Evolutionary conservation across 2,329 filamentous ascomycete species (phyloP).

Genomic region (Cytospora mali): DNA sequence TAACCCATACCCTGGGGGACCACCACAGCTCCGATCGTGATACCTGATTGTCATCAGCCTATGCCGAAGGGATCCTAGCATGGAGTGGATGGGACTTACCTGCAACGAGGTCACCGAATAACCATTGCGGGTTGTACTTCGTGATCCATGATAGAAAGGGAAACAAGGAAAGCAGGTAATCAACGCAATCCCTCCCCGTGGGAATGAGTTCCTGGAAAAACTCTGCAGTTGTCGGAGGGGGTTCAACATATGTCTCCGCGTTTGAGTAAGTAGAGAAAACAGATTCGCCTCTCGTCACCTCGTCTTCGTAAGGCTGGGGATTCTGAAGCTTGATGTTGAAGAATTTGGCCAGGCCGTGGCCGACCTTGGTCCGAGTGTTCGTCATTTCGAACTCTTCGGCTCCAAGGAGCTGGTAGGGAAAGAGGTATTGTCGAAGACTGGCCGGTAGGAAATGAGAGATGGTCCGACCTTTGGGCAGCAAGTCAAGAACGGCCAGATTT

Average conservation of each 20-base stretch:
- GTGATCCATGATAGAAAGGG: conserved; percentile 89
- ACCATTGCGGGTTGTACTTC: conserved; percentile 88
- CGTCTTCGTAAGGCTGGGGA: conserved; percentile 60
- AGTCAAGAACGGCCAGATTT: conserved; percentile 2
- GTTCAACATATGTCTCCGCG: conserved; percentile 79
- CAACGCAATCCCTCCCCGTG: conserved; percentile 50
- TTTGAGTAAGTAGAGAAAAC: conserved; percentile 53
- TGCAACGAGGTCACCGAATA: conserved; percentile 85
- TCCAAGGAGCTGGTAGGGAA: conserved; percentile 14
- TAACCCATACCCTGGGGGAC: conserved; percentile 99
- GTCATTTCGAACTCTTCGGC: conserved; percentile 38
- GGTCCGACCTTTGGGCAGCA: neutral
- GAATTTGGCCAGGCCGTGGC: conserved; percentile 74
- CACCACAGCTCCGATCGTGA: conserved; percentile 67
- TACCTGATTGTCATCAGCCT: conserved; percentile 37
- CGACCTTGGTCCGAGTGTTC: conserved; percentile 57
- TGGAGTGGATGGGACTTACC: conserved; percentile 52
- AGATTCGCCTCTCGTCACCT: conserved; percentile 76
- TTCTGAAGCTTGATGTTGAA: conserved; percentile 82
- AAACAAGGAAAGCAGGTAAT: conserved; percentile 74
- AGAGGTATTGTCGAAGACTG: conserved; percentile 3
- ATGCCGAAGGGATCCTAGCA: conserved; percentile 18
- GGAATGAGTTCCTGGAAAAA: conserved; percentile 71
- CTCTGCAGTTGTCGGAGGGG: conserved; percentile 74
- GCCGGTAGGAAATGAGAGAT: conserved; percentile 4